phyloP scores from a whole-genome alignment of 1,284 basidiomycete genomes.

The Microbotryum violaceum region DNA sequence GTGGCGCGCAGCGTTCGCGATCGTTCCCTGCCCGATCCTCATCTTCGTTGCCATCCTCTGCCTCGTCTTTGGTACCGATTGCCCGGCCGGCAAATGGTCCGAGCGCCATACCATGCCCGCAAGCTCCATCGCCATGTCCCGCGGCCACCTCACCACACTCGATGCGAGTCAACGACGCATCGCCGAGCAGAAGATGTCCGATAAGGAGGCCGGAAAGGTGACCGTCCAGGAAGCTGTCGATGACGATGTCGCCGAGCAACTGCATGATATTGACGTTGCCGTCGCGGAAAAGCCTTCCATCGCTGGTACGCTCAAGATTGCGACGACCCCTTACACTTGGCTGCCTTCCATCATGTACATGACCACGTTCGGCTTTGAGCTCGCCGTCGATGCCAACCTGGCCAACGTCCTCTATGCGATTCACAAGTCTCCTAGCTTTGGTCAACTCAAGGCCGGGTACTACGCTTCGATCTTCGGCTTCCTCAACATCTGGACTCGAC shows the following conservation, averaged over 20 bases:
- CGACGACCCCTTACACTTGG: constrained; percentile 53
- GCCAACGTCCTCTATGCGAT: constrained; percentile 48
- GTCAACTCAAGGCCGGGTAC: constrained; percentile 52
- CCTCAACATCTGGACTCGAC: constrained; percentile 22
- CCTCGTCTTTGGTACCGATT: constrained; percentile 53
- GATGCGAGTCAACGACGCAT: constrained; percentile 36
- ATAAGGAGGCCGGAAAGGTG: constrained; percentile 27
- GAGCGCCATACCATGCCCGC: constrained; percentile 49
- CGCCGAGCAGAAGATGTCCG: constrained; percentile 38
- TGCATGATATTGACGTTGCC: constrained; percentile 46
- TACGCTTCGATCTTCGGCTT: constrained; percentile 44
- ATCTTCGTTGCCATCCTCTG: constrained; percentile 47
- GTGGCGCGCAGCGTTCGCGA: constrained; percentile 55
- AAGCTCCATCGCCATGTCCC: constrained; percentile 40
- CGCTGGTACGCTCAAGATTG: constrained; percentile 41
- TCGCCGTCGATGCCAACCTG: constrained; percentile 54
- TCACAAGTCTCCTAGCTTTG: constrained; percentile 41
- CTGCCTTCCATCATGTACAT: constrained; percentile 51
- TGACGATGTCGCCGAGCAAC: constrained; percentile 28
- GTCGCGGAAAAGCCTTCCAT: constrained; percentile 50
- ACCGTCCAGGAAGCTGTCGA: constrained; percentile 18
- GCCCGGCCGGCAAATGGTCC: constrained; percentile 52
- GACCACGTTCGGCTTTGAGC: constrained; percentile 51
- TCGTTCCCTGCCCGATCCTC: constrained; percentile 55
- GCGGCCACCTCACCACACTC: constrained; percentile 38